Evolutionary conservation across 192 early-diverging fungal genomes (phyloP).

Genomic region (Pilaira anomala): DNA sequence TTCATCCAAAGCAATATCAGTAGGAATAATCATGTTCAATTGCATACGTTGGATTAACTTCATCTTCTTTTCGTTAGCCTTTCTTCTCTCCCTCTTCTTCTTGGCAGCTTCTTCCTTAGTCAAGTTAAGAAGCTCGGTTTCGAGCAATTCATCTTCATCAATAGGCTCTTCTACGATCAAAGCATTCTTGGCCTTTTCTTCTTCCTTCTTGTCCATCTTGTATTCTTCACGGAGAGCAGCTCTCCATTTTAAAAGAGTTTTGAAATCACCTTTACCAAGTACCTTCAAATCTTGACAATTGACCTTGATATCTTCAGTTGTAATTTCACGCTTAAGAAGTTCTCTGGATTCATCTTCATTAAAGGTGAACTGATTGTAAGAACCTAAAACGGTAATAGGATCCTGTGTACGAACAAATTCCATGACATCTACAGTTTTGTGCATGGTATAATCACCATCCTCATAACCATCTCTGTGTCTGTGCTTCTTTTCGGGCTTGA

Average conservation of each 20-base stretch:
- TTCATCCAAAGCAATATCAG: conserved; percentile 73
- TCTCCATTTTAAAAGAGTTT: conserved; percentile 86
- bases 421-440: conserved; percentile 67
- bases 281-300: conserved; percentile 88
- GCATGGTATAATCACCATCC: conserved; percentile 90
- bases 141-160: conserved; percentile 58
- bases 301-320: conserved; percentile 77
- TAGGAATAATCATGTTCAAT: conserved; percentile 74
- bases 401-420: conserved; percentile 81
- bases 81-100: conserved; percentile 55
- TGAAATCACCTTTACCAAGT: conserved; percentile 93
- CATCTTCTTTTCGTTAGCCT: conserved; percentile 66
- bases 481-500: conserved; percentile 89
- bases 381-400: conserved; percentile 75
- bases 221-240: conserved; percentile 60
- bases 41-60: conserved; percentile 73
- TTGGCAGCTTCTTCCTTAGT: conserved; percentile 46
- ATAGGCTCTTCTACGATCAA: conserved; percentile 39
- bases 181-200: conserved; percentile 39
- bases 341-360: conserved; percentile 64
- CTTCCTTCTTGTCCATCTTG: conserved; percentile 50
- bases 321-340: conserved; percentile 57
- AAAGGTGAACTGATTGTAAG: conserved; percentile 74
- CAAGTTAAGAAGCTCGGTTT: conserved; percentile 49
- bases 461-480: conserved; percentile 96